Evolutionary conservation across 164 flowering plant genomes (phyloP), one percentile per base, ranked within the genome.

Genomic region (Annona cherimola): DNA sequence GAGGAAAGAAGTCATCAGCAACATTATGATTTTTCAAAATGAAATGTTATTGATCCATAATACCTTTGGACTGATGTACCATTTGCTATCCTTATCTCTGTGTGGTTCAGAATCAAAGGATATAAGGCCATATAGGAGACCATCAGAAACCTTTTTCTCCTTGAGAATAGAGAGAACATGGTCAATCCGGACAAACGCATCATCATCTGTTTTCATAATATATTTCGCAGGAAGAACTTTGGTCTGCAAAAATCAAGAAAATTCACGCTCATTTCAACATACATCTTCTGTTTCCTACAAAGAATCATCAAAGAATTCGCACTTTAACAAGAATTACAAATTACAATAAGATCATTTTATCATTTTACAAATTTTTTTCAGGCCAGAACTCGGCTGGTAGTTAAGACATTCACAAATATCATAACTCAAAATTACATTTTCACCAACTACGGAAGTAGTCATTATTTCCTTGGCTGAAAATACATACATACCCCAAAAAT

Each of bases 121-220:
- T 74, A 94, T 86, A 42, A 77, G 92, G 67, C 98, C 98, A 73
- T 90, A 87, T 74, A 92, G 72, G 70, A 94, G 89, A 50, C 91
- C 89, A 71, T 75, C 69, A n/a, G 85, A 57, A 69, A 79, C 42
- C 76, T 89, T 92, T 40, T 63, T 62, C 63, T 72, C 85, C 78
- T 86, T 84, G 19, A 92, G 88, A 75, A 82, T 81, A 42, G 89
- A 80, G 42, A 94, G 81, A 67, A 94, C 81, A 80, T 90, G 93
- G 82, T 94, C 91, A 61, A 94, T 81, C 79, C 98, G 77, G 26
- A 92, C 93, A 83, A 94, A 94, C 66, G 97, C 98, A 83, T 92
- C 98, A 81, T 94, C 98, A 76, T 94, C 98, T 59, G 91, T 92
- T 79, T 94, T 94, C 98, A 94, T 92, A 20, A 94, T 79, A 71